A percentile compares a stretch with the other conserved stretches of the same genome.
These are phyloP conservation scores for Escallonia herrerae DNA, from an alignment of 129 eudicot species.

Conservation along the genomic window DNA sequence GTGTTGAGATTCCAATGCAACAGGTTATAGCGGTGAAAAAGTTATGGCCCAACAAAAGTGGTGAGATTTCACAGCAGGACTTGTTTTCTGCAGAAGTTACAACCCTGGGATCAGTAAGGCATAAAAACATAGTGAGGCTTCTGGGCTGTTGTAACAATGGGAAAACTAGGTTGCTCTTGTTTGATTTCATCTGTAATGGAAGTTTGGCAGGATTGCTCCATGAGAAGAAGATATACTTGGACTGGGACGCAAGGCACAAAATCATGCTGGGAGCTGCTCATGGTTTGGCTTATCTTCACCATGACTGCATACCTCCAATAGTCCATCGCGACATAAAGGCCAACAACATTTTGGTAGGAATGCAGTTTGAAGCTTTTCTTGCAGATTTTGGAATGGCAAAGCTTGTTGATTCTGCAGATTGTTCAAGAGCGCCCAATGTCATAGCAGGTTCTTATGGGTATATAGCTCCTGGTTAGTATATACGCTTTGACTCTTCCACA, in stretches of 20 bases:
- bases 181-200: conserved; percentile 53
- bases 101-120: conserved; percentile 45
- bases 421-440: conserved; percentile 30
- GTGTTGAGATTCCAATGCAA: conserved; percentile 37
- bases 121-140: conserved; percentile 51
- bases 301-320: conserved; percentile 58
- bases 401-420: conserved; percentile 29
- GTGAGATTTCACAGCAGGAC: conserved; percentile 33
- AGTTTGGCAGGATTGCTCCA: conserved; percentile 49
- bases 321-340: conserved; percentile 49
- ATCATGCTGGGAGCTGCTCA: conserved; percentile 50
- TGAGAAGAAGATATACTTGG: conserved; percentile 31
- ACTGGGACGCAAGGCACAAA: conserved; percentile 54
- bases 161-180: conserved; percentile 41
- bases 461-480: conserved; percentile 50
- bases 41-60: conserved; percentile 39
- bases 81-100: conserved; percentile 53
- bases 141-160: conserved; percentile 53
- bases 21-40: conserved; percentile 45
- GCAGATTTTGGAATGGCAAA: conserved; percentile 63
- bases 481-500: not conserved
- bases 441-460: conserved; percentile 57
- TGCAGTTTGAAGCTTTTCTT: conserved; percentile 41
- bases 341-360: conserved; percentile 50
- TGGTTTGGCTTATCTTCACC: conserved; percentile 58